A percentile compares a stretch with the other conserved stretches of the same genome.
These are phyloP conservation scores for Cyberlindnera lachancei DNA, from an alignment of 805 yeast species.

Conservation along the genomic window DNA sequence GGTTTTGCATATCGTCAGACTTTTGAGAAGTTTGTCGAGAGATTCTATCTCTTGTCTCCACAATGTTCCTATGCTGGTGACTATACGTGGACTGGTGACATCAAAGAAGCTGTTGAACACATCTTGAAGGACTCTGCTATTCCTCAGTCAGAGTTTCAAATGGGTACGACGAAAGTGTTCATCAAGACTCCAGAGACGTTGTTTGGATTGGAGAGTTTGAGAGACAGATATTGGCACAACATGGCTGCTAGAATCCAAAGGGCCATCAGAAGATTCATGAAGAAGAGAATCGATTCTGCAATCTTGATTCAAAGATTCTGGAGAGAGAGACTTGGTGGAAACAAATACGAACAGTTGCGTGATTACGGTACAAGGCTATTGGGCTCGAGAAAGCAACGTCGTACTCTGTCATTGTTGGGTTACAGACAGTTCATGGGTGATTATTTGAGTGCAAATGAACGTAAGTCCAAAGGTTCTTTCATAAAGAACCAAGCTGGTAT, in stretches of 20 bases:
- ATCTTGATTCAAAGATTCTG: slow-evolving; percentile 72
- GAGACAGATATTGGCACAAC: slow-evolving; percentile 95
- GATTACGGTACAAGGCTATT: slow-evolving; percentile 73
- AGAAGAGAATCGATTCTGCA: slow-evolving; percentile 82
- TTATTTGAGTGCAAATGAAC: slow-evolving; percentile 76
- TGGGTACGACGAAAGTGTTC: slow-evolving; percentile 88
- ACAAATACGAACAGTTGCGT: slow-evolving; percentile 74
- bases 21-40: slow-evolving; percentile 90
- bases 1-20: slow-evolving; percentile 98
- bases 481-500: slow-evolving; percentile 64
- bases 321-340: slow-evolving; percentile 74
- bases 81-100: slow-evolving; percentile 56
- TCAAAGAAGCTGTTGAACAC: slow-evolving; percentile 44
- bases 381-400: slow-evolving; percentile 76
- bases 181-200: slow-evolving; percentile 95
- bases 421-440: slow-evolving; percentile 92
- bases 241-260: slow-evolving; percentile 98
- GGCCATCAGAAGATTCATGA: slow-evolving; percentile 85
- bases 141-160: slow-evolving; percentile 75
- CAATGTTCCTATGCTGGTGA: slow-evolving; percentile 91
- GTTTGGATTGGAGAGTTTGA: slow-evolving; percentile 90
- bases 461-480: slow-evolving; percentile 70
- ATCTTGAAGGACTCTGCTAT: slow-evolving; percentile 57
- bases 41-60: slow-evolving; percentile 82
- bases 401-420: slow-evolving; percentile 81